A percentile compares a stretch with the other conserved stretches of the same genome.
Conservation (phyloP, 345 rosid genomes). For the Corchorus capsularis region DNA sequence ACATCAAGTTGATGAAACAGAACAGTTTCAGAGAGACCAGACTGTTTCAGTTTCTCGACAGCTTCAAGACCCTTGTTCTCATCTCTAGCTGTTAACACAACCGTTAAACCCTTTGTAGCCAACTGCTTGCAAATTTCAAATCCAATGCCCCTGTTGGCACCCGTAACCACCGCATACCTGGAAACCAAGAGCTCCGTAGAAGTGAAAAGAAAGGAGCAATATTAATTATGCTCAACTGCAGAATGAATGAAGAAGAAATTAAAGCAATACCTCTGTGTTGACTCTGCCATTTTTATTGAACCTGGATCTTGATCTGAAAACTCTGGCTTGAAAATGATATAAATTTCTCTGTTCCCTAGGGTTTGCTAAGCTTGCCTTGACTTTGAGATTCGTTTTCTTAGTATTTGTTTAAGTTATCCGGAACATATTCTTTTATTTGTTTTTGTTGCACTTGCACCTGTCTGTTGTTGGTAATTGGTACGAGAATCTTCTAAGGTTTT, state of each 20-base stretch:
- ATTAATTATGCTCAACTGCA: neutral
- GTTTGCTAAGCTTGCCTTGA: no score
- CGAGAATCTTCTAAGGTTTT: no score
- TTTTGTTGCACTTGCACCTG: no score
- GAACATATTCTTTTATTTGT: no score
- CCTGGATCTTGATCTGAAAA: neutral
- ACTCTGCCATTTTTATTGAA: conserved; percentile 1
- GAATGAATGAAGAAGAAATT: neutral
- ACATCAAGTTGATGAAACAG: conserved; percentile 48
- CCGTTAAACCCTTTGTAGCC: conserved; percentile 28
- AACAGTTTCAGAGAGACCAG: conserved; percentile 19
- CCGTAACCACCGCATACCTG: conserved; percentile 38
- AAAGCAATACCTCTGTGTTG: conserved; percentile 14
- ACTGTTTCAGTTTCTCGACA: conserved; percentile 24
- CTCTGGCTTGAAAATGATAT: neutral
- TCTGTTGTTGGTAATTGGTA: no score
- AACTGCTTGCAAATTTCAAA: conserved; percentile 37
- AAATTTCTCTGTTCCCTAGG: no score
- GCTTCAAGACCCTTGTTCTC: conserved; percentile 39
- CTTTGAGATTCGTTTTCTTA: no score
- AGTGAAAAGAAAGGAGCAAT: neutral
- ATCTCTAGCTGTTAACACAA: conserved; percentile 38
- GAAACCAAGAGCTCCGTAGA: neutral
- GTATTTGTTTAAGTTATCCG: no score
- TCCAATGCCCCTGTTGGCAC: conserved; percentile 40